Base-by-base conservation (phyloP, 2,329 filamentous ascomycete species). In the Colletotrichum liaoningense region DNA sequence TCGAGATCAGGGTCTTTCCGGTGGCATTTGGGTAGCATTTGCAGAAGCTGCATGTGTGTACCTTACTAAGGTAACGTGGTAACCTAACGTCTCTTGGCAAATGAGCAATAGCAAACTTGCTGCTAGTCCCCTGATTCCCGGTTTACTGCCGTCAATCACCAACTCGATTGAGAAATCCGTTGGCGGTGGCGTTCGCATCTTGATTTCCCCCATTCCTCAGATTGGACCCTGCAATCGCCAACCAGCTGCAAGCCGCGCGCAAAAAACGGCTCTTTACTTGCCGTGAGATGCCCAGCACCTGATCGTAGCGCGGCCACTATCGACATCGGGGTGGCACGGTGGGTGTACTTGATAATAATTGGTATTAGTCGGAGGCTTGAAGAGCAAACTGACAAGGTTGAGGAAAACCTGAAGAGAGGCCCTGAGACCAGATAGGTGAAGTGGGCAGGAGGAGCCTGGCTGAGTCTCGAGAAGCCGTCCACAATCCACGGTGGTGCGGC, bases 181-280 rank as follows among this genome's bases (percentile, higher is more conserved):
- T 19, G 16, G 26, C 19, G 54, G 52, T 65, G 60, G 67, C 62
- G 62, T 38, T 33, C 19, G 67, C 66, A 69, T 28, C 59, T 26
- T 54, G 28, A 42, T 68, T 24, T 19, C 57, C 55, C 35, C 11
- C 19, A 26, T 57, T 42, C 46, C 38, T 42, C 49, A 49, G 6
- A 24, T 56, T 49, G 33, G 46, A 58, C 69, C 64, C 58, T 69
- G 69, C 58, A 22, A 28, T 58, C 42, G 24, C 69, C 69, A 68
- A 72, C 64, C 64, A 68, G 63, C 35, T 19, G 58, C 57, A 68
- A 58, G 49, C 58, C 56, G 58, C 38, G 49, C 69, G 58, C 64
- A 38, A 42, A 42, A 38, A 49, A 33, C 55, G 35, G 54, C 38
- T n/a, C 58, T 60, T 38, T 55, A 67, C 33, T 71, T 46, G 59